Evolutionary conservation across 768 basidiomycete species (phyloP).

Genomic region (Saitozyma podzolica): DNA sequence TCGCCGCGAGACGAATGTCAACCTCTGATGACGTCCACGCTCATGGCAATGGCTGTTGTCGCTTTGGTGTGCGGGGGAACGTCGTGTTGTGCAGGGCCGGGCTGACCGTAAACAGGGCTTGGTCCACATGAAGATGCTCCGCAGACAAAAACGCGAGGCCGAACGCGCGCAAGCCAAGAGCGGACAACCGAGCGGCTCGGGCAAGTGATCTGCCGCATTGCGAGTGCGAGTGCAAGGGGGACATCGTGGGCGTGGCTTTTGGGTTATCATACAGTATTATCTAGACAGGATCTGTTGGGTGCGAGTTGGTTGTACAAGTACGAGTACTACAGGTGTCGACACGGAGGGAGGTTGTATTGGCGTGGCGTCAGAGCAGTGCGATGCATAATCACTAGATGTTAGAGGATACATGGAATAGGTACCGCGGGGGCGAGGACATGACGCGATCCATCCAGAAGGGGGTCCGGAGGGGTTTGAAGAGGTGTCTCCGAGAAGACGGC

Average conservation of each 20-base stretch:
- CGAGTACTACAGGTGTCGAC: not conserved
- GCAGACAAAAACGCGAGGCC: conserved; percentile 32
- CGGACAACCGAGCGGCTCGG: not conserved
- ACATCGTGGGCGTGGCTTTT: not conserved
- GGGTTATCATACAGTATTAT: not conserved
- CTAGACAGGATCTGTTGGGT: not conserved
- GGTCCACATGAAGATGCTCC: conserved; percentile 43
- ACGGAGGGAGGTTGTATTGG: not conserved
- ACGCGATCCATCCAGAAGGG: too few species aligned
- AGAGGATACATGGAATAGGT: not conserved
- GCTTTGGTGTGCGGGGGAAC: not conserved
- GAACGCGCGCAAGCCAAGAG: conserved; percentile 20
- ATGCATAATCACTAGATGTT: not conserved
- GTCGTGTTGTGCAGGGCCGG: not conserved
- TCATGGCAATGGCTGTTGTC: too few species aligned
- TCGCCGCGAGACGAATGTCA: too few species aligned
- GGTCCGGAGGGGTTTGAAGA: too few species aligned
- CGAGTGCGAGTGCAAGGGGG: not conserved
- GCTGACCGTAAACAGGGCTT: conserved; percentile 29
- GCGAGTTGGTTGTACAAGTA: not conserved
- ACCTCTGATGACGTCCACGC: too few species aligned
- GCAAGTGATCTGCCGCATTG: not conserved
- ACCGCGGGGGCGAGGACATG: too few species aligned
- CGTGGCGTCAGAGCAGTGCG: not conserved
- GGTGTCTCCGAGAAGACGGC: too few species aligned